Evolutionary conservation across 345 rosid species (phyloP), one percentile per base, ranked within the genome.

Genomic region (Eucalyptus pauciflora): DNA sequence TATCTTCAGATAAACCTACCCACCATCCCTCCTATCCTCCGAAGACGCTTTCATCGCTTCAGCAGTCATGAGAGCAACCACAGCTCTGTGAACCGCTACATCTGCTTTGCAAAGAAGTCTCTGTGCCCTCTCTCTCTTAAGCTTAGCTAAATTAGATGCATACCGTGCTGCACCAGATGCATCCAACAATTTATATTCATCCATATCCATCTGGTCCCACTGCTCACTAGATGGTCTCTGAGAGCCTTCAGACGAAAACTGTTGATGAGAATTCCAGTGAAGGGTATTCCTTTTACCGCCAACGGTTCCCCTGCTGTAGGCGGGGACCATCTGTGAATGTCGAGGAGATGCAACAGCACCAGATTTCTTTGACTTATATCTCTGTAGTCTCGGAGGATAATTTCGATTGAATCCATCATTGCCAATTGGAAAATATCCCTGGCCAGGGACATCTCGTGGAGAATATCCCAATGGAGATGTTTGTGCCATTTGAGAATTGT

Each of bases 71-170:
- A 96, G 94, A 88, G 98, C 96, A 91, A 92, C 95, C 91, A 95
- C 96, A 87, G 99, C 99, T 93, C 94, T 98, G 95, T 97, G 98
- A 88, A 97, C 94, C 41, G 97, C 97, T 88, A 97, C 89, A 92
- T 97, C 99, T 88, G 99, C 99, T 91, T 90, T 92, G 91, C 93
- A 93, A 76, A 96, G 93, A 93, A 96, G 90, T 88, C 94, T 96
- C 93, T 94, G 95, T 52, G 99, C 98, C 89, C 87, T 95, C 89
- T 96, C 99, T 93, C 96, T 93, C 94, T 98, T 98, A 85, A 93
- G 87, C 91, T 94, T 97, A 87, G 99, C 98, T 89, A 93, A 62
- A 54, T 92, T 92, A 25, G 88, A 92, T 13, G 99, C 98, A 81
- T 94, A 95, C 89, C 90, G 92, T 49, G 98, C 99, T n/a, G 96